Evolutionary conservation across 78 protist species (phyloP), one percentile per base, ranked within the genome.

Genomic region (Dictyostelium discoideum): DNA sequence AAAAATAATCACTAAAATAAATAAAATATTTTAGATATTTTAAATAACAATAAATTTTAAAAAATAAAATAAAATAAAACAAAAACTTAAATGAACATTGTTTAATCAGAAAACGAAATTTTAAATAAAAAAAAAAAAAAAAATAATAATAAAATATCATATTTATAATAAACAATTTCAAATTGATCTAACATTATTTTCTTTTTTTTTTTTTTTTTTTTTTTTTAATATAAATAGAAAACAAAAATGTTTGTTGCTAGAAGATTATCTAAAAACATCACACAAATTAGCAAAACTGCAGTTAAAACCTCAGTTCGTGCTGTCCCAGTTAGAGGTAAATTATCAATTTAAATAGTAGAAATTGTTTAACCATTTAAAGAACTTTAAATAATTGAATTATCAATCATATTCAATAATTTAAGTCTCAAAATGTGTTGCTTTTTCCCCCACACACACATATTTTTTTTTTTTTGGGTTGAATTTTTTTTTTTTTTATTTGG

Each of bases 191-290:
- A n/a, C 20, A 2, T 42, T 42, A 3, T 60, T 18, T 14, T 14
- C 8, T 29, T 84, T 84, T 57, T 13, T 1, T 65, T 65, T 18
- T 48, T 60, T 84, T 84, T 65, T 84, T 84, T 57, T 13, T 0
- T 65, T 65, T 18, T 48, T 60, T 84, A 65, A 40, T 84, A 65
- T 11, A 65, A 65, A 24, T 10, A 37, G 42, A 74, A 74, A 37
- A 20, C 81, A 60, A 84, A 54, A 84, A 90, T 82, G 88, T 82
- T 90, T 67, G 87, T 90, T 69, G 87, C 79, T 69, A 90, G 95
- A 90, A 90, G 95, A 90, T 32, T 90, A 22, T 80, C 84, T 37
- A 67, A n/a, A 57, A 87, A 87, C 20, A 83, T 87, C 60, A 22
- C 24, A 3, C 84, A 79, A 79, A 79, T 79, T 50, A 77, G 72